Percentiles rank a stretch among this genome's conserved stretches.
Evolutionary conservation across 495 filamentous ascomycete genomes (phyloP).

Genomic region (Diplogelasinospora grovesii): DNA sequence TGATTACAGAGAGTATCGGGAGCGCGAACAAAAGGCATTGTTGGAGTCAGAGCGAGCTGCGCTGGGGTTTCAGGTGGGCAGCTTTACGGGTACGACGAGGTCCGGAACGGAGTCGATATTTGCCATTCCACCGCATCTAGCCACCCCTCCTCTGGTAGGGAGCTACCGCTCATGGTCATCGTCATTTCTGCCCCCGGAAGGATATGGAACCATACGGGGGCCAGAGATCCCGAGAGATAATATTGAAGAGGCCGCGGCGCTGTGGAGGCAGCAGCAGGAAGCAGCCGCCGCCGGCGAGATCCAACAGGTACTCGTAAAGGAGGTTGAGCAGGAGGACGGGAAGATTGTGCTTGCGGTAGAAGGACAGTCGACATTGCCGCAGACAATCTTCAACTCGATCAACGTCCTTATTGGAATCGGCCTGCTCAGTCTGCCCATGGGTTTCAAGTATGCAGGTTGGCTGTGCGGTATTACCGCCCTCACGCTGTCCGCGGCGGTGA

Average conservation of each 20-base stretch:
- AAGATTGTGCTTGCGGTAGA: constrained; percentile 74
- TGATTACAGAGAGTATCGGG: constrained; percentile 34
- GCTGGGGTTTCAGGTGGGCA: constrained; percentile 27
- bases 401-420: constrained; percentile 94
- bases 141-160: constrained; percentile 55
- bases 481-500: constrained; percentile 63
- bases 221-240: too few species aligned
- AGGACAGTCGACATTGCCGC: constrained; percentile 87
- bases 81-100: constrained; percentile 24
- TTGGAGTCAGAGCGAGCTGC: constrained; percentile 32
- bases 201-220: constrained; percentile 71
- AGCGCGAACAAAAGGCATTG: constrained; percentile 36
- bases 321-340: constrained; percentile 85
- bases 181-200: too few species aligned
- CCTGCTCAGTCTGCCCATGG: constrained; percentile 80
- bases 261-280: constrained; percentile 66
- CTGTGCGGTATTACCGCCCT: constrained; percentile 72
- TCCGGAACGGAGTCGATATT: too few species aligned
- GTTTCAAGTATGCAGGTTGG: constrained; percentile 88
- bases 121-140: constrained; percentile 54
- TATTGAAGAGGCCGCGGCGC: constrained; percentile 63
- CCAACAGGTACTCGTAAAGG: constrained; percentile 75
- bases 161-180: constrained; percentile 58
- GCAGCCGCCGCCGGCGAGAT: constrained; percentile 55
- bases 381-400: constrained; percentile 94